Evolutionary conservation across 1,284 basidiomycete genomes (phyloP).

Genomic region (Singerocomus inundabilis): DNA sequence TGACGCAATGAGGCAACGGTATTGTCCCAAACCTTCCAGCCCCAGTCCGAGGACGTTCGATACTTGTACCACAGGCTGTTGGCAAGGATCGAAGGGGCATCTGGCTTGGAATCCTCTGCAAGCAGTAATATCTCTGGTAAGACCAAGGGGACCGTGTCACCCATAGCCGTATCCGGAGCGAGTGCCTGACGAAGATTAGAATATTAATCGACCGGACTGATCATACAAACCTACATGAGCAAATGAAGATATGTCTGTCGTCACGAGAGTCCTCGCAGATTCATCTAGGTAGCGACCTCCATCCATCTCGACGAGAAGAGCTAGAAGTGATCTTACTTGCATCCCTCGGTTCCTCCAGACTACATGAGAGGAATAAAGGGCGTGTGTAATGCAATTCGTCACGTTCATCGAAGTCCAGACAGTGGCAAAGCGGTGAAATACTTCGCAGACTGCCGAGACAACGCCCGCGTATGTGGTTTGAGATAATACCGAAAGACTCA

Average conservation of each 20-base stretch:
- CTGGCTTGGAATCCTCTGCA: slow-evolving; percentile 51
- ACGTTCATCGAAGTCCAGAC: slow-evolving; percentile 77
- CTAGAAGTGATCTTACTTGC: slow-evolving; percentile 60
- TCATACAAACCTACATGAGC: slow-evolving; percentile 48
- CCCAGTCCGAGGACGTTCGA: slow-evolving; percentile 66
- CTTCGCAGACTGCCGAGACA: slow-evolving; percentile 60
- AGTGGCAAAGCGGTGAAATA: slow-evolving; percentile 60
- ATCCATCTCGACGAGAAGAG: slow-evolving; percentile 63
- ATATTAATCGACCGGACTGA: neutral
- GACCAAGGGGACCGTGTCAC: slow-evolving; percentile 52
- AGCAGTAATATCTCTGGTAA: slow-evolving; percentile 69
- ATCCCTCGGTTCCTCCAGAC: slow-evolving; percentile 60
- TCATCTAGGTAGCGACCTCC: slow-evolving; percentile 52
- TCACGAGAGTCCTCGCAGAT: slow-evolving; percentile 54
- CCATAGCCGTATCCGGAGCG: slow-evolving; percentile 44
- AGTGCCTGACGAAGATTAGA: slow-evolving; percentile 39
- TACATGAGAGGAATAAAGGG: slow-evolving; percentile 62
- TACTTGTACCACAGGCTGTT: slow-evolving; percentile 79
- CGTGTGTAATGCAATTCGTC: slow-evolving; percentile 51
- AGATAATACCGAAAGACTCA: slow-evolving; percentile 57
- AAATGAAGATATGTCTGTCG: slow-evolving; percentile 56
- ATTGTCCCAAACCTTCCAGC: slow-evolving; percentile 78
- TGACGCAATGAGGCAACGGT: slow-evolving; percentile 68
- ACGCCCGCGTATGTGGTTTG: slow-evolving; percentile 49
- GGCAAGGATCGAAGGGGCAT: slow-evolving; percentile 66